Percentiles rank a stretch among this genome's conserved stretches.
These are phyloP conservation scores for Xylaria telfairii DNA, from an alignment of 495 filamentous ascomycete species.

Conservation along the genomic window DNA sequence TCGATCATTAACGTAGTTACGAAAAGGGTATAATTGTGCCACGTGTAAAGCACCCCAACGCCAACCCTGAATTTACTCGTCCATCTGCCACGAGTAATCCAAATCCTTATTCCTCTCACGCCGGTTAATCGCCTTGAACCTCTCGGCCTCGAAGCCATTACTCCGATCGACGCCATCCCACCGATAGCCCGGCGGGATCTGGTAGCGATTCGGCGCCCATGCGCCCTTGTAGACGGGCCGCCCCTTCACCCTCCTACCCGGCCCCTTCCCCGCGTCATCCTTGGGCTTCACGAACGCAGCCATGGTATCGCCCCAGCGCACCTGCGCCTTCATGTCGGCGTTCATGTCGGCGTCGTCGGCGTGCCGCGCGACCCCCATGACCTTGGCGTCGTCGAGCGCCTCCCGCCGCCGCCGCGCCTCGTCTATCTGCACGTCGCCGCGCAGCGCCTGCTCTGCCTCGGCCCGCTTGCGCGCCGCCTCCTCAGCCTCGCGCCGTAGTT, in stretches of 20 bases:
- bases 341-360: conserved; percentile 87
- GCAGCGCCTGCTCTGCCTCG: conserved; percentile 66
- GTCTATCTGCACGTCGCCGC: conserved; percentile 83
- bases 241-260: conserved; percentile 57
- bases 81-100: conserved; percentile 96
- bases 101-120: conserved; percentile 73
- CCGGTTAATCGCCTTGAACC: conserved; percentile 85
- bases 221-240: conserved; percentile 80
- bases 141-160: conserved; percentile 94
- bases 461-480: conserved; percentile 70
- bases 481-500: conserved; percentile 74
- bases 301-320: conserved; percentile 94
- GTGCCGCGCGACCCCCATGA: conserved; percentile 78
- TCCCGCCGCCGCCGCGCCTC: conserved; percentile 60
- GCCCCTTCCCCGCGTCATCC: conserved; percentile 37
- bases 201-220: conserved; percentile 89
- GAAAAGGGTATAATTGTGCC: conserved; percentile 21
- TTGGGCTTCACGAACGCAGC: conserved; percentile 72
- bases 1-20: not conserved
- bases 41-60: not conserved
- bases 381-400: conserved; percentile 75
- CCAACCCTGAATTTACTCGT: conserved; percentile 60
- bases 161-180: conserved; percentile 98
- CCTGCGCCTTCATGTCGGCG: conserved; percentile 72
- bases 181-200: conserved; percentile 85